Evolutionary conservation across 441 rosid species (phyloP), one percentile per base, ranked within the genome.

Genomic region (Jatropha multifida): DNA sequence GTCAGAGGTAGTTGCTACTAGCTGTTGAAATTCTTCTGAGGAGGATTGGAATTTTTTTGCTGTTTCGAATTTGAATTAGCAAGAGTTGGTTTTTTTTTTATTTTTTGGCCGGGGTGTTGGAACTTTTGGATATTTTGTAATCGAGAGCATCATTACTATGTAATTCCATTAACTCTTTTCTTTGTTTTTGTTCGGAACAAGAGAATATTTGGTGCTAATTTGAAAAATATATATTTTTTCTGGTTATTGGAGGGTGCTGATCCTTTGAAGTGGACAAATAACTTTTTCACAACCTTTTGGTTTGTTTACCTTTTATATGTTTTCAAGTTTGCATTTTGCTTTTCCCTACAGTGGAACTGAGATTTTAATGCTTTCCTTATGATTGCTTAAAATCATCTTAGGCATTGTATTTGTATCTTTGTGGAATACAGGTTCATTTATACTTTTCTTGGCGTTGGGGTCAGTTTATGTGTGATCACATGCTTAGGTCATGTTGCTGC

Each of bases 401-500:
- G 59, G 56, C 60, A 15, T 32, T 32, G 32, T 32, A 32, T 40
- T 74, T 46, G 69, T 46, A 48, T 18, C 74, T 82, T 75, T 26
- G 12, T 79, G 52, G 67, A 71, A 76, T 86, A 78, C 89, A 94
- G 97, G 95, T 92, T 92, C 81, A 87, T 92, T 68, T 94, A 88
- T 84, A 61, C 89, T 52, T 85, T 87, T 81, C 90, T 94, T 77
- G 89, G 91, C 65, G 85, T 87, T 44, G 97, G 98, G 32, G 80
- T 86, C 52, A 38, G 74, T 78, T 79, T 94, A 72, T 88, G 95
- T 80, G 76, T 87, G 68, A 83, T 91, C 78, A 85, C 97, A 77
- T 89, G 93, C 82, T 80, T 83, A 15, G 97, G 98, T 23, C 98
- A 94, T 80, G 82, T 91, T 76, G 95, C 93, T 75, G 95, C 97